These are phyloP conservation scores for Pleomassaria siparia DNA, from an alignment of 2,329 filamentous ascomycete genomes.

Conservation along the genomic window DNA sequence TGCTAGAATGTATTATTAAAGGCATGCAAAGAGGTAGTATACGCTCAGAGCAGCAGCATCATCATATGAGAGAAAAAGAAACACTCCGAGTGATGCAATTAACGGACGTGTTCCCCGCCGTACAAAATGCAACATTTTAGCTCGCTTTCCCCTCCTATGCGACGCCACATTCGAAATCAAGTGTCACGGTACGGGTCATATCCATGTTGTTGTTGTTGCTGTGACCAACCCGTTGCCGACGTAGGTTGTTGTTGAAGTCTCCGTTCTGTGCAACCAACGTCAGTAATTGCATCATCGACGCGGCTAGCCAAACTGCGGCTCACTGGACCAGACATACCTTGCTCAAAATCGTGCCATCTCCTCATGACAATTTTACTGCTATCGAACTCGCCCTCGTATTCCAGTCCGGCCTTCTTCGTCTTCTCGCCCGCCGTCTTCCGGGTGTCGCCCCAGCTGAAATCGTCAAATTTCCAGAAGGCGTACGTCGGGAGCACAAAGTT, in stretches of 20 bases:
- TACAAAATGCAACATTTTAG: constrained; percentile 31
- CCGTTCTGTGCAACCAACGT: constrained; percentile 51
- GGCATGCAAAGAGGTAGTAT: background rate
- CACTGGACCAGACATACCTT: background rate
- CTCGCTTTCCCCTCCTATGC: constrained; percentile 24
- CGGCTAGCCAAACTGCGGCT: background rate
- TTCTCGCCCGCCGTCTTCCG: constrained; percentile 91
- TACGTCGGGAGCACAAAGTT: constrained; percentile 95
- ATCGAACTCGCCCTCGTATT: constrained; percentile 94
- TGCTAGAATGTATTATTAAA: background rate
- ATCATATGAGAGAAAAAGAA: background rate
- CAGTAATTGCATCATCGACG: background rate
- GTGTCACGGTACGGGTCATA: constrained; percentile 45
- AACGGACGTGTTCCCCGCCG: constrained; percentile 18
- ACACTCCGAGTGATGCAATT: constrained; percentile 26
- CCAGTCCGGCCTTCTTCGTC: constrained; percentile 81
- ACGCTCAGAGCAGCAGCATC: background rate
- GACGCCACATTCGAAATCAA: constrained; percentile 35
- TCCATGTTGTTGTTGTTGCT: constrained; percentile 38
- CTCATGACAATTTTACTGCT: constrained; percentile 97
- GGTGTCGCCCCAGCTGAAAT: constrained; percentile 99
- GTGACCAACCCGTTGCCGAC: constrained; percentile 36
- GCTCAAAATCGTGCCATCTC: constrained; percentile 62
- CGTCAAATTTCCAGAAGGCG: constrained; percentile 99
- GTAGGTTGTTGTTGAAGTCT: constrained; percentile 43